phyloP scores from a whole-genome alignment of 116 monocot species.

The Thalassia testudinum region DNA sequence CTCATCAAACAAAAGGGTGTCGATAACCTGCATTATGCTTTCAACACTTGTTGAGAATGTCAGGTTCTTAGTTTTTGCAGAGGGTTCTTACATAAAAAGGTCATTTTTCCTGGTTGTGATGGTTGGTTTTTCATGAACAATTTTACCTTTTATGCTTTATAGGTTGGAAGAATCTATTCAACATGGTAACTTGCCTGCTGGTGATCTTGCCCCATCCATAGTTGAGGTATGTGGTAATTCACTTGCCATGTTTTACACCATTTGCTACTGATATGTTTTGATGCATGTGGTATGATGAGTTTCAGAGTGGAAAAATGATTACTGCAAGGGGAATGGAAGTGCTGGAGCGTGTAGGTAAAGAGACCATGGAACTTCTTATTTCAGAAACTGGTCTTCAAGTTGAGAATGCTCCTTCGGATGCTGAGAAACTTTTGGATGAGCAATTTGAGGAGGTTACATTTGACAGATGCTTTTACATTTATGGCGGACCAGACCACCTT shows the following conservation, averaged over 20 bases:
- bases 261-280: not conserved
- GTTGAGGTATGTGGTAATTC: conserved; percentile 44
- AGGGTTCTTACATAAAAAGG: too few species aligned
- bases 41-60: too few species aligned
- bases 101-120: too few species aligned
- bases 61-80: too few species aligned
- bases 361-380: conserved; percentile 63
- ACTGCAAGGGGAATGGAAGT: conserved; percentile 81
- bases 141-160: not conserved
- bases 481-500: conserved; percentile 91
- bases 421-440: conserved; percentile 34
- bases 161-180: conserved; percentile 86
- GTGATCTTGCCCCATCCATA: conserved; percentile 35
- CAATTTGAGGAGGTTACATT: conserved; percentile 82
- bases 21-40: too few species aligned
- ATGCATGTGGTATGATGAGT: not conserved
- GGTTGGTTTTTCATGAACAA: too few species aligned
- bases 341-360: conserved; percentile 85
- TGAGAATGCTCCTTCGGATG: conserved; percentile 25
- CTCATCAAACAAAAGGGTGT: too few species aligned
- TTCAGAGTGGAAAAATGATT: conserved; percentile 66
- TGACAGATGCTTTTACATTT: conserved; percentile 96
- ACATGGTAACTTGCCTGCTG: conserved; percentile 34
- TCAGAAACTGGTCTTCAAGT: conserved; percentile 63
- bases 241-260: not conserved